Evolutionary conservation across 2,329 filamentous ascomycete genomes (phyloP).

Genomic region (Pleomassaria siparia): DNA sequence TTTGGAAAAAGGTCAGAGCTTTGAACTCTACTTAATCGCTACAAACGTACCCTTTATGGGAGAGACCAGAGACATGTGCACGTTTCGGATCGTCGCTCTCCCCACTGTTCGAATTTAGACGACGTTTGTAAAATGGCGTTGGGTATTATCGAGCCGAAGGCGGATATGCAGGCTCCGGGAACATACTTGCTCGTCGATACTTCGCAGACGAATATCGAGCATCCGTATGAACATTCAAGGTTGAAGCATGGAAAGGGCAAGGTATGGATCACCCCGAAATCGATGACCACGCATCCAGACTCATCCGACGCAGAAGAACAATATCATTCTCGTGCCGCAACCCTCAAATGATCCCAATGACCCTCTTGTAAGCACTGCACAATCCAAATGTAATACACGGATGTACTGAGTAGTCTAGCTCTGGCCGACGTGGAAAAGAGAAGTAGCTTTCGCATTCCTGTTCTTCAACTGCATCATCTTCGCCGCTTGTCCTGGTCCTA

Average conservation of each 20-base stretch:
- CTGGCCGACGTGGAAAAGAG: conserved; percentile 27
- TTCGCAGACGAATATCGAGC: conserved; percentile 11
- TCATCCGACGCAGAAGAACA: conserved; percentile 13
- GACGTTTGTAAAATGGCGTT: conserved; percentile 17
- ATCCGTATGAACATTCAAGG: conserved; percentile 15
- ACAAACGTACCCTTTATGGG: too few species aligned
- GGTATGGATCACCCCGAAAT: conserved; percentile 3
- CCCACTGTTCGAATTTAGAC: background rate
- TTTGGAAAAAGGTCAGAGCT: conserved; percentile 5
- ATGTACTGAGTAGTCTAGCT: conserved; percentile 10
- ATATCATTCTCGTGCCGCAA: conserved; percentile 25
- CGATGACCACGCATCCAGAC: background rate
- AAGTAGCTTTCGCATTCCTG: conserved; percentile 19
- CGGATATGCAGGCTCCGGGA: conserved; percentile 20
- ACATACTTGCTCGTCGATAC: conserved; percentile 27
- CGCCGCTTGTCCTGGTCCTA: conserved; percentile 24
- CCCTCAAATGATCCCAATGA: conserved; percentile 27
- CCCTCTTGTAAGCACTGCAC: conserved; percentile 17
- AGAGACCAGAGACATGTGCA: background rate
- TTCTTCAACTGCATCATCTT: conserved; percentile 31
- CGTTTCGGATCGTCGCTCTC: background rate
- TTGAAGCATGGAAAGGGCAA: conserved; percentile 23
- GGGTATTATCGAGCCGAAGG: conserved; percentile 27
- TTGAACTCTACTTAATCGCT: conserved; percentile 8
- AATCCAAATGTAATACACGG: background rate